A percentile compares a stretch with the other conserved stretches of the same genome.
Evolutionary conservation across 164 flowering plant genomes (phyloP).

Genomic region (grape (Vitis vinifera)): DNA sequence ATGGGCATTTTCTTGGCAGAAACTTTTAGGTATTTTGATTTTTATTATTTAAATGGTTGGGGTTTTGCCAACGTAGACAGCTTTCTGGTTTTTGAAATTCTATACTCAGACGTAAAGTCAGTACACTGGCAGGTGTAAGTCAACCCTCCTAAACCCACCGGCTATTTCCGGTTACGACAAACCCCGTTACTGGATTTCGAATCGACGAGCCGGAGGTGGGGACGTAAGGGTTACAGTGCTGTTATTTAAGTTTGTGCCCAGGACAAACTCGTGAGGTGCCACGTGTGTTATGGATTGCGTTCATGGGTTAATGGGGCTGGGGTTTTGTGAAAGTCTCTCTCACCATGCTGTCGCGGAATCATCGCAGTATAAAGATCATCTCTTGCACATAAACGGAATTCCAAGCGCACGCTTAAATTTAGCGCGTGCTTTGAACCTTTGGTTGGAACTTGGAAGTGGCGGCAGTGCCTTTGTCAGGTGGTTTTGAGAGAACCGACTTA

Average conservation of each 20-base stretch:
- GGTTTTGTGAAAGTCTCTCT: conserved; percentile 16
- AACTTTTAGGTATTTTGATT: neutral
- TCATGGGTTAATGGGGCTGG: conserved; percentile 6
- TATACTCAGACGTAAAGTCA: conserved; percentile 15
- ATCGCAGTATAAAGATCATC: conserved; percentile 10
- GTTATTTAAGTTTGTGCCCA: neutral
- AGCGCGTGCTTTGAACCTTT: too few relatives aligned
- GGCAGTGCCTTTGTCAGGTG: too few relatives aligned
- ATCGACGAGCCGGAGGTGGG: conserved; percentile 2
- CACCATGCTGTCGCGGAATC: conserved; percentile 26
- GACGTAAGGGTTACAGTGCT: neutral
- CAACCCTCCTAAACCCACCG: neutral
- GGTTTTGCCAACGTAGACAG: conserved; percentile 17
- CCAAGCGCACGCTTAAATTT: neutral
- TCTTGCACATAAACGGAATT: neutral
- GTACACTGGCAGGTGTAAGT: conserved; percentile 16
- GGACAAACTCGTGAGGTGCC: neutral
- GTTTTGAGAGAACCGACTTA: too few relatives aligned
- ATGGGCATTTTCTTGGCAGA: neutral
- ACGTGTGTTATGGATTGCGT: conserved; percentile 17
- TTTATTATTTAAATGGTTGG: conserved; percentile 15
- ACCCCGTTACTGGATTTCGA: conserved; percentile 23
- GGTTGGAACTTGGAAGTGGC: too few relatives aligned
- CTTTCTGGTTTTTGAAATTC: conserved; percentile 15
- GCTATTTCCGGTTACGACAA: conserved; percentile 11